Conservation (phyloP, 257 asterid species). For the Salvia rosmarinus region DNA sequence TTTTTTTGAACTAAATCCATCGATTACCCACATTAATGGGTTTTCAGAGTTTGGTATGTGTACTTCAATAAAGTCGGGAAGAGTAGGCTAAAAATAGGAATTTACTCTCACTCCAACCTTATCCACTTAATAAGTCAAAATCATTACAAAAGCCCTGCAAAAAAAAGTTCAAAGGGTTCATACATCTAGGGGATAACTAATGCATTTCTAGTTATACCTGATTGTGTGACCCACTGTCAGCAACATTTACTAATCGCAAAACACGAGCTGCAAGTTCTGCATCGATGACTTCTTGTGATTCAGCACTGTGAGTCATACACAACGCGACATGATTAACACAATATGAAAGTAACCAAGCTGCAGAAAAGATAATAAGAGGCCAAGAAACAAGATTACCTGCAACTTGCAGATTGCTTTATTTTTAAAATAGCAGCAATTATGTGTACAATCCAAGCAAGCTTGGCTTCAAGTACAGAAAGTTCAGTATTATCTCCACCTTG, state of each 20-base stretch:
- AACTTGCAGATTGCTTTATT: slow-evolving; percentile 75
- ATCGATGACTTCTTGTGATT: slow-evolving; percentile 90
- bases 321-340: slow-evolving; percentile 28
- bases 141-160: background rate
- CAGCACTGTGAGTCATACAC: slow-evolving; percentile 56
- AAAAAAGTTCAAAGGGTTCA: background rate
- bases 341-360: slow-evolving; percentile 13
- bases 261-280: slow-evolving; percentile 98
- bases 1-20: background rate
- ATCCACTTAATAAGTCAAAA: background rate
- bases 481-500: slow-evolving; percentile 69
- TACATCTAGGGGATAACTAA: background rate
- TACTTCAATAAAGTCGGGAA: background rate
- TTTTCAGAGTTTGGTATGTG: too few relatives aligned
- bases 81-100: background rate
- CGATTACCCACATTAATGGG: too few relatives aligned
- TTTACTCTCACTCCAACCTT: background rate
- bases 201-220: slow-evolving; percentile 46
- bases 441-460: slow-evolving; percentile 97
- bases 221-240: slow-evolving; percentile 85
- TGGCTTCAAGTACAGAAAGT: slow-evolving; percentile 76
- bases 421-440: slow-evolving; percentile 87
- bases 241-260: slow-evolving; percentile 76
- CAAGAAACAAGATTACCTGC: slow-evolving; percentile 55
- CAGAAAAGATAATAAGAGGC: slow-evolving; percentile 24